Conservation (phyloP, 345 rosid genomes). For the Hibiscus syriacus region DNA sequence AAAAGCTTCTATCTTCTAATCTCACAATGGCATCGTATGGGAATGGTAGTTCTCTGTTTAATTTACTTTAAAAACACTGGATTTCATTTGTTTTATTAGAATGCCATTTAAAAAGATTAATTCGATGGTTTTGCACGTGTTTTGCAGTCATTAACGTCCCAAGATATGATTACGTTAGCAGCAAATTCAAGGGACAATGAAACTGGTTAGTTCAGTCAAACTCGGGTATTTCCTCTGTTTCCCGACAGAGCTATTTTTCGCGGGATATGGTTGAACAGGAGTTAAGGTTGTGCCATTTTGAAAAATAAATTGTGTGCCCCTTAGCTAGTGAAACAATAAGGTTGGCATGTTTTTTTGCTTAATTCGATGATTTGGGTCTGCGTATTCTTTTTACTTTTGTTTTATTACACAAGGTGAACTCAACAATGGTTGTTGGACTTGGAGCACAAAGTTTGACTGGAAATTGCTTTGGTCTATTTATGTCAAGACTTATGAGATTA, state of each 20-base stretch:
- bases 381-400: constrained; percentile 7
- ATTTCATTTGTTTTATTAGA: background rate
- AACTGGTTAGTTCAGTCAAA: background rate
- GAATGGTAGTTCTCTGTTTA: constrained; percentile 44
- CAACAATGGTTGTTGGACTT: no score
- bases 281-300: constrained; percentile 1
- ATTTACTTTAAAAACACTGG: background rate
- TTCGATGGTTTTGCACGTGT: background rate
- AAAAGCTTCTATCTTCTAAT: constrained; percentile 43
- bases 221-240: background rate
- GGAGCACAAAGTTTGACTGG: no score
- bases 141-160: constrained; percentile 52
- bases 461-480: no score
- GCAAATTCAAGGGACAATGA: constrained; percentile 38
- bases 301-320: constrained; percentile 21
- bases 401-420: no score
- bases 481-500: no score
- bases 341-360: background rate
- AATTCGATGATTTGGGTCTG: background rate
- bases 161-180: constrained; percentile 54
- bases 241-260: background rate
- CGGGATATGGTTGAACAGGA: constrained; percentile 14
- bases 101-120: background rate
- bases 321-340: background rate
- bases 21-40: constrained; percentile 89